These are phyloP conservation scores for Suillus alpinus DNA, from an alignment of 768 basidiomycete species.

Conservation along the genomic window DNA sequence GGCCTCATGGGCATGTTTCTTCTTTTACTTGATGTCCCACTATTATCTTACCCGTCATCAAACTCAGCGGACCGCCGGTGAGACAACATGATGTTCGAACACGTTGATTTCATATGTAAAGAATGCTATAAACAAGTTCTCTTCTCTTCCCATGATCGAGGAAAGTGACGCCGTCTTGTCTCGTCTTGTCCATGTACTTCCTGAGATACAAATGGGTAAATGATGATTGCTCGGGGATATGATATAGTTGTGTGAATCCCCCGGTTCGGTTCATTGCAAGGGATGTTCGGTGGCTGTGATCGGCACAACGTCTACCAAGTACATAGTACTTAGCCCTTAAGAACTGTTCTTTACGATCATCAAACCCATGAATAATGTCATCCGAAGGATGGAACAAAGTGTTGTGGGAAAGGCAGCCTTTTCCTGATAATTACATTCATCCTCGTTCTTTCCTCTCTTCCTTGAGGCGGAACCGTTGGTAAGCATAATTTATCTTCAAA, in stretches of 20 bases:
- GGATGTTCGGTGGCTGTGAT: constrained; percentile 10
- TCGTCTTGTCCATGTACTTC: constrained; percentile 8
- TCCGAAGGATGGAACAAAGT: constrained; percentile 59
- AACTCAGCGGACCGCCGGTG: constrained; percentile 19
- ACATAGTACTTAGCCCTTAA: neutral
- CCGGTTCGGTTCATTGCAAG: constrained; percentile 1
- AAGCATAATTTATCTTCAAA: constrained; percentile 2
- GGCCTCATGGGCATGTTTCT: constrained; percentile 21
- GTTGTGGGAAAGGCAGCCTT: constrained; percentile 74
- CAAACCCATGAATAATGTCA: constrained; percentile 27
- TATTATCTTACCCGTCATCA: constrained; percentile 22
- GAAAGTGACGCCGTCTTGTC: constrained; percentile 15
- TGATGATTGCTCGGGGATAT: constrained; percentile 3
- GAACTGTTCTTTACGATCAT: neutral
- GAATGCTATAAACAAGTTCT: constrained; percentile 15
- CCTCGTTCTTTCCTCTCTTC: constrained; percentile 70
- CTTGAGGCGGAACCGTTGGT: constrained; percentile 74
- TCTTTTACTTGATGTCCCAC: constrained; percentile 23
- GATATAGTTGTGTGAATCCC: constrained; percentile 4
- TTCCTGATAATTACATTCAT: constrained; percentile 87
- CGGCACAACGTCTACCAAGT: constrained; percentile 1
- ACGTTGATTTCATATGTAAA: constrained; percentile 30
- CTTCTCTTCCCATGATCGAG: constrained; percentile 26
- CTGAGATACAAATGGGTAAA: constrained; percentile 9
- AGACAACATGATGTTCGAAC: constrained; percentile 28